These are phyloP conservation scores for Vigna mungo DNA, from an alignment of 306 rosid species.

Conservation along the genomic window DNA sequence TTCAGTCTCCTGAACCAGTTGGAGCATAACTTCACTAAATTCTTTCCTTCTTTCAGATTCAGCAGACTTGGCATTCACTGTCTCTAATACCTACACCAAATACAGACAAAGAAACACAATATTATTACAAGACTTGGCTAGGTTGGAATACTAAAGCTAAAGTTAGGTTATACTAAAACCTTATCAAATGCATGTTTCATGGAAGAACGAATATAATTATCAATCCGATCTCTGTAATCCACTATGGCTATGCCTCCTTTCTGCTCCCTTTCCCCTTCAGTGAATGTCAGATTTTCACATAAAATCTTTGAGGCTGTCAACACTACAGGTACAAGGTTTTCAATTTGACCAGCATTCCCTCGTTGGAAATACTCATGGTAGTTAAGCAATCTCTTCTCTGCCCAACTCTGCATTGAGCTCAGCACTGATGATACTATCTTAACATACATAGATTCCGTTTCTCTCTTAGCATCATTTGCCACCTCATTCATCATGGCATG, in stretches of 20 bases:
- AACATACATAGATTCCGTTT: slow-evolving; percentile 57
- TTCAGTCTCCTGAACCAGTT: slow-evolving; percentile 77
- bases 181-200: slow-evolving; percentile 61
- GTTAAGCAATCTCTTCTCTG: slow-evolving; percentile 76
- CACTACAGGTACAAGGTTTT: slow-evolving; percentile 77
- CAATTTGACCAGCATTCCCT: slow-evolving; percentile 74
- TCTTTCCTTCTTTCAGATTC: slow-evolving; percentile 51
- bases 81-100: slow-evolving; percentile 57
- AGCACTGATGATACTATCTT: slow-evolving; percentile 67
- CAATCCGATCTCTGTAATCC: slow-evolving; percentile 67
- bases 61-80: slow-evolving; percentile 47
- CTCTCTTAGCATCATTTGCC: slow-evolving; percentile 71
- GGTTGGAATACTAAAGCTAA: not conserved
- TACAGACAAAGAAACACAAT: not conserved
- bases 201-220: slow-evolving; percentile 75
- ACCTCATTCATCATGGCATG: slow-evolving; percentile 78
- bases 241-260: slow-evolving; percentile 52
- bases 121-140: slow-evolving; percentile 1
- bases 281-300: slow-evolving; percentile 69
- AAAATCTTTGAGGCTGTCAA: slow-evolving; percentile 63
- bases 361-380: slow-evolving; percentile 85
- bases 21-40: slow-evolving; percentile 56
- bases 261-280: slow-evolving; percentile 53
- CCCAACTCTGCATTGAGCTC: slow-evolving; percentile 72
- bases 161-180: slow-evolving; percentile 49